Base-by-base conservation (phyloP, 106 monocot genomes). In the Platanthera guangdongensis region DNA sequence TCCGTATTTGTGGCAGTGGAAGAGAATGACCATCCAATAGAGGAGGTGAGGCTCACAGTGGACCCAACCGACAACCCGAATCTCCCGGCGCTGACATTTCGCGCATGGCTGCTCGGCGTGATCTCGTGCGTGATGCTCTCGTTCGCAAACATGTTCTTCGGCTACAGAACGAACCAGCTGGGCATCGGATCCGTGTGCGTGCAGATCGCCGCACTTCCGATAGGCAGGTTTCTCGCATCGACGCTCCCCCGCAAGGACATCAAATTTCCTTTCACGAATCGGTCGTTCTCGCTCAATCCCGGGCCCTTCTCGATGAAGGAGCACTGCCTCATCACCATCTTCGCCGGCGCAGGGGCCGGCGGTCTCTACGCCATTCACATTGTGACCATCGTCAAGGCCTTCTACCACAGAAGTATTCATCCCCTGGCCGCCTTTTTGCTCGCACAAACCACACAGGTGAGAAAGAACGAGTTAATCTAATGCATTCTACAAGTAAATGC, bases 241-340 rank as follows among this genome's bases (percentile, higher is more conserved):
- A 73, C 51, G 1, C 77, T 82, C 8, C 77, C 82, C 7, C 52
- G 50, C 5, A 77, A 28, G 50, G 45, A 6, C 18, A 30, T 82
- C 9, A 82, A 13, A 51, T 50, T 82, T 2, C 77, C 77, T 0
- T 15, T 48, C 6, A 57, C 51, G 0, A n/a, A 13, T 2, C 73
- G 77, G 50, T 16, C 63, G 9, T 82, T 82, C 72, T 51, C 82
- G 0, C 49, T 82, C 51, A 82, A 82, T 46, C 82, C 82, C 1
- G 77, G 77, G 6, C 72, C 82, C 2, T 82, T 82, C 50, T 71
- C 57, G 13, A 51, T 82, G 8, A 82, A 82, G 63, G 82, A 82
- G 73, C 82, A 82, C 47, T 59, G 77, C 13, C 76, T 82, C 15
- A 76, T 77, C 11, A 63, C 59, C 63, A 65, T 77, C 7, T 69